These are phyloP conservation scores for Xylaria multiplex DNA, from an alignment of 2,329 filamentous ascomycete species.

Conservation along the genomic window DNA sequence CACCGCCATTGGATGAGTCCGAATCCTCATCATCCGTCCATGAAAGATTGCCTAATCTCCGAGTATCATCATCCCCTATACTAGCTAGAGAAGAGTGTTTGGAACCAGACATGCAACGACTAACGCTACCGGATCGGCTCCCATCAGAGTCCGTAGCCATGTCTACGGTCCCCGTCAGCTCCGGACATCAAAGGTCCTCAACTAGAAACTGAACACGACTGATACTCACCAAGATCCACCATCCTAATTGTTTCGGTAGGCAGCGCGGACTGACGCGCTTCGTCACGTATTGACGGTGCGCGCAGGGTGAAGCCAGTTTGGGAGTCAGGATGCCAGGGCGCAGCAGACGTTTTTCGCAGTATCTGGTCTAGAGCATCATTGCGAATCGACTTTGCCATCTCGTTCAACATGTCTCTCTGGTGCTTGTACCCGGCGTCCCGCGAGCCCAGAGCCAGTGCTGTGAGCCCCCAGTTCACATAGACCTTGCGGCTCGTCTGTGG, in stretches of 20 bases:
- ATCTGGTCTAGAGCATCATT: constrained; percentile 43
- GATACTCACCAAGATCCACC: constrained; percentile 25
- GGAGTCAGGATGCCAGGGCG: constrained; percentile 40
- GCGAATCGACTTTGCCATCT: constrained; percentile 42
- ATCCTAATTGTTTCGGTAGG: neutral
- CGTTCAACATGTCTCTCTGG: constrained; percentile 43
- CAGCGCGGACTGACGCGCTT: neutral
- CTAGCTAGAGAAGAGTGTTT: constrained; percentile 18
- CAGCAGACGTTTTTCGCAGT: constrained; percentile 24
- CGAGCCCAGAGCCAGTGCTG: constrained; percentile 28
- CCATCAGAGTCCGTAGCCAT: constrained; percentile 17
- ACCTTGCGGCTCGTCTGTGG: constrained; percentile 54
- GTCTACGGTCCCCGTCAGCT: constrained; percentile 10
- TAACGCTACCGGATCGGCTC: neutral
- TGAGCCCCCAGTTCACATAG: constrained; percentile 55
- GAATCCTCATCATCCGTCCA: constrained; percentile 8
- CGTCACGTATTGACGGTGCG: neutral
- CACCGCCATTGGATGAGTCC: constrained; percentile 20
- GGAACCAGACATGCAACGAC: constrained; percentile 9
- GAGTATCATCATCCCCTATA: constrained; percentile 12
- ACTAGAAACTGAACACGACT: neutral
- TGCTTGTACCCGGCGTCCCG: constrained; percentile 29
- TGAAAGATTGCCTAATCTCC: neutral
- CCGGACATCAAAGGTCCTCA: neutral
- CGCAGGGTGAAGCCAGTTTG: constrained; percentile 40